phyloP scores from a whole-genome alignment of 2,329 filamentous ascomycete genomes.

The Biscogniauxia marginata region DNA sequence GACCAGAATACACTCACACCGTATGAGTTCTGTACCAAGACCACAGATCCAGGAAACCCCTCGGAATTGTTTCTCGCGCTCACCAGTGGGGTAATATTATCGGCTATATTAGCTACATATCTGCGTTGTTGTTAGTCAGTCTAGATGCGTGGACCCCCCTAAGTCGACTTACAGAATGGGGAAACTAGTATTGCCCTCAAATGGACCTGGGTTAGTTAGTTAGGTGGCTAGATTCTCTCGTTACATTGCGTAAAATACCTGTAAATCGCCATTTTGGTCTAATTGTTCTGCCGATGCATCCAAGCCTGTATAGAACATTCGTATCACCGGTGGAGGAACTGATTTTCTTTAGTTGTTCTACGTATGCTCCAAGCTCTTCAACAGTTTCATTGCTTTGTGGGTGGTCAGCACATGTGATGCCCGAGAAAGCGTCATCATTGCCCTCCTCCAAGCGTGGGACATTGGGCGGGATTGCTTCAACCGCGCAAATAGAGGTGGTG shows the following conservation, averaged over 20 bases:
- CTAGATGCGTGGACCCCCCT: background rate
- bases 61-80: conserved; percentile 31
- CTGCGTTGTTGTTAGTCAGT: background rate
- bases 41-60: conserved; percentile 43
- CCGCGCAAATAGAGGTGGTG: conserved; percentile 29
- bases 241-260: too few species aligned
- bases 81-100: conserved; percentile 35
- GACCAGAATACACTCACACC: conserved; percentile 39
- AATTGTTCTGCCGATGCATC: conserved; percentile 32
- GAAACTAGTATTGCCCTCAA: conserved; percentile 31
- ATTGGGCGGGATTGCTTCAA: conserved; percentile 31
- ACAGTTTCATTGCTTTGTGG: conserved; percentile 32
- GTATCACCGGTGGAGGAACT: conserved; percentile 44
- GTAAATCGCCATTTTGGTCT: conserved; percentile 31
- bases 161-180: conserved; percentile 29
- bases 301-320: conserved; percentile 38
- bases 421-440: conserved; percentile 43
- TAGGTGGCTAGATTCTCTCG: too few species aligned
- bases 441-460: conserved; percentile 33
- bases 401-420: conserved; percentile 47
- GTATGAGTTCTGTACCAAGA: conserved; percentile 50
- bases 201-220: conserved; percentile 25
- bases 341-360: conserved; percentile 33
- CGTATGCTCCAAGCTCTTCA: conserved; percentile 35
- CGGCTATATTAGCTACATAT: conserved; percentile 36